Conservation (phyloP, 108 stramenopile species). For the Cyclotella sp. region DNA sequence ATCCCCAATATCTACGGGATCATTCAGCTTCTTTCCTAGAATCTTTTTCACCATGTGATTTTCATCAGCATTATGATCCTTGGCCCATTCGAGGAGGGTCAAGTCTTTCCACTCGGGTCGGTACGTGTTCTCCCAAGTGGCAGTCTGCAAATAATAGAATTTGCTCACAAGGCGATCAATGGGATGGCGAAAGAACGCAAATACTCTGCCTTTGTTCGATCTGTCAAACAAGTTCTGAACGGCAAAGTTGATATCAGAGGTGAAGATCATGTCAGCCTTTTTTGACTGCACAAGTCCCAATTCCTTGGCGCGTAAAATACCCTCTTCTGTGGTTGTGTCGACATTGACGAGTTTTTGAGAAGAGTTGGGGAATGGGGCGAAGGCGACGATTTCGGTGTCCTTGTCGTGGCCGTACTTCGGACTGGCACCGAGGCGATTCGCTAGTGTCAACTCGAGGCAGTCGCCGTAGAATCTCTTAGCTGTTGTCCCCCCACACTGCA, state of each 20-base stretch:
- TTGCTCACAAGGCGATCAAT: conserved; percentile 55
- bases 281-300: conserved; percentile 39
- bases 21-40: conserved; percentile 18
- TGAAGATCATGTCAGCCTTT: conserved; percentile 49
- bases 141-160: conserved; percentile 60
- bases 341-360: conserved; percentile 46
- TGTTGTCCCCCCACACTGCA: conserved; percentile 33
- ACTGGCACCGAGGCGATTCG: conserved; percentile 35
- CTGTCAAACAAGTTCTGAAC: conserved; percentile 26
- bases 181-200: conserved; percentile 59
- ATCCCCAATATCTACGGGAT: conserved; percentile 16
- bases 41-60: conserved; percentile 41
- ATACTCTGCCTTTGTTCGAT: conserved; percentile 28
- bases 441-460: conserved; percentile 17
- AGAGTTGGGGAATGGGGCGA: conserved; percentile 19
- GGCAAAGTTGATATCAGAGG: conserved; percentile 44
- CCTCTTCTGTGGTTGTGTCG: conserved; percentile 50
- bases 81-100: conserved; percentile 52
- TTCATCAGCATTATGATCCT: conserved; percentile 22
- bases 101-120: conserved; percentile 43
- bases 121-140: conserved; percentile 57
- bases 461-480: conserved; percentile 32
- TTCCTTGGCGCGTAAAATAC: conserved; percentile 45
- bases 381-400: conserved; percentile 30
- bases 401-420: conserved; percentile 42